A percentile compares a stretch with the other conserved stretches of the same genome.
Conservation (phyloP, 2,329 filamentous ascomycete genomes). For the Periconia sp. region DNA sequence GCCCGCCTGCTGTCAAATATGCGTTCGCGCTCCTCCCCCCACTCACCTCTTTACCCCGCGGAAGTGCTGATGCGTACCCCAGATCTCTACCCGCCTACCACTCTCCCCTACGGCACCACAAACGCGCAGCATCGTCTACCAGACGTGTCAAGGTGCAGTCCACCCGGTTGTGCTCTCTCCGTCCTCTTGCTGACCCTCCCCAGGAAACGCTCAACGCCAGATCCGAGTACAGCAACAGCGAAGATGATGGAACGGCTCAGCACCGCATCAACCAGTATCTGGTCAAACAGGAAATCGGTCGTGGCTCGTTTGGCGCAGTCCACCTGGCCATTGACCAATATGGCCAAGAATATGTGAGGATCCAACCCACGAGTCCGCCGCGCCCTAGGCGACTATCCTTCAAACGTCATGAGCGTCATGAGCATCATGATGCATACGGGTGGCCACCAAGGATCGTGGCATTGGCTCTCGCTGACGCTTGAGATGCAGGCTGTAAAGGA, state of each 20-base stretch:
- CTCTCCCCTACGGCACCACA: slow-evolving; percentile 67
- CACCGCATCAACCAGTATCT: slow-evolving; percentile 94
- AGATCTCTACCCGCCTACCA: slow-evolving; percentile 62
- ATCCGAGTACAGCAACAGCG: slow-evolving; percentile 82
- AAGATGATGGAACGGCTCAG: slow-evolving; percentile 76
- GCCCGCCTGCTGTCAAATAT: slow-evolving; percentile 52
- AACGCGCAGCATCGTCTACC: slow-evolving; percentile 60
- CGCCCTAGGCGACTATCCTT: slow-evolving; percentile 6
- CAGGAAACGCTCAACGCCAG: slow-evolving; percentile 90
- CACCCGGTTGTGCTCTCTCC: background rate
- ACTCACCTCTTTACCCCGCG: slow-evolving; percentile 22
- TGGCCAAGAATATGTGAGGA: slow-evolving; percentile 85
- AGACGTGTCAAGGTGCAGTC: slow-evolving; percentile 62
- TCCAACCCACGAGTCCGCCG: slow-evolving; percentile 21
- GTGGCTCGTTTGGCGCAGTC: slow-evolving; percentile 92
- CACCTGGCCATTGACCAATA: slow-evolving; percentile 88
- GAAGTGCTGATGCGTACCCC: slow-evolving; percentile 23
- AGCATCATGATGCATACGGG: slow-evolving; percentile 11
- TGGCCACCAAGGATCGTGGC: slow-evolving; percentile 18
- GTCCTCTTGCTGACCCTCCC: background rate
- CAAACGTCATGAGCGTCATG: slow-evolving; percentile 12
- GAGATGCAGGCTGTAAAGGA: slow-evolving; percentile 82
- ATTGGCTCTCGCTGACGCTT: slow-evolving; percentile 32
- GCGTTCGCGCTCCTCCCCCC: slow-evolving; percentile 43
- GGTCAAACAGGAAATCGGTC: slow-evolving; percentile 93